Evolutionary conservation across 129 eudicot genomes (phyloP), one percentile per base, ranked within the genome.

Genomic region (Flaveria ramosissima): DNA sequence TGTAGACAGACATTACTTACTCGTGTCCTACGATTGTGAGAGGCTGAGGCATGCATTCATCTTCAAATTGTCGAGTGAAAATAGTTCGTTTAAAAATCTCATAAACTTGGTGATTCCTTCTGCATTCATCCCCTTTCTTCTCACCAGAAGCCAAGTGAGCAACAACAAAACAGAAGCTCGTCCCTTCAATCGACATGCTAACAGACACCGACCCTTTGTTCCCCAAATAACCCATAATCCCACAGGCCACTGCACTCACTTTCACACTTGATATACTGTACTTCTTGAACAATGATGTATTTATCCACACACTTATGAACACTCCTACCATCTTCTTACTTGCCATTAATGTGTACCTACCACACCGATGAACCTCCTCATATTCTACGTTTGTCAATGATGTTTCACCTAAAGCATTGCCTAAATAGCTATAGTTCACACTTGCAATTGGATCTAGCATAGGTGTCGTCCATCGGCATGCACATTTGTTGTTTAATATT

Each of bases 291-390:
- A 90, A 39, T 45, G 83, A 79, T 72, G 80, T 83, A 55, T 82
- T 90, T 79, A 90, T 86, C 98, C 98, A 93, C 16, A 93, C 89
- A 71, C 94, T 88, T 8, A 93, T 84, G 77, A 93, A 93, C 15
- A 93, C 92, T 11, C 98, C 97, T 16, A 93, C 98, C 98, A 93
- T 93, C 82, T 93, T 93, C 85, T 93, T 90, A 86, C 97, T 90
- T 46, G 92, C 96, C 79, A 93, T 76, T 68, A 93, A 71, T 76
- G 85, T 90, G 82, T 88, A 93, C 75, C 85, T 86, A 72, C 84
- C 76, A 76, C 72, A 36, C 17, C 62, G 27, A 51, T 70, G 61
- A 72, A 43, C 73, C 70, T 47, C 84, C 30, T 70, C 84, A 73
- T 59, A 67, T 41, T 71, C 80, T 68, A 68, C 55, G 15, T 76